Base-by-base conservation (phyloP, 108 stramenopile species). In the Pseudonitzschia multiseries region DNA sequence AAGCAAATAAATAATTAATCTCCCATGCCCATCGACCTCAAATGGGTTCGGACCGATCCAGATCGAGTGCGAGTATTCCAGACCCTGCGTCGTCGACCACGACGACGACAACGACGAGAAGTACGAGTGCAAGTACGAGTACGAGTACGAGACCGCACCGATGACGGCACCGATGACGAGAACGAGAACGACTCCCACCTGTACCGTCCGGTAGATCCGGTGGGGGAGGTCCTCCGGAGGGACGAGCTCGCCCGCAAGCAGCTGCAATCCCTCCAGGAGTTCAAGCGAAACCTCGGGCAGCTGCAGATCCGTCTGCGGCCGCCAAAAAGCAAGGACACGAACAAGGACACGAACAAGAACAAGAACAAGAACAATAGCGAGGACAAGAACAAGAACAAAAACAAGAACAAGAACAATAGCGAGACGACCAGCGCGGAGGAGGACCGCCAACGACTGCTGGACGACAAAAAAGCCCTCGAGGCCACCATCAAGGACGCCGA, bases 1-100 rank as follows among this genome's bases (percentile, higher is more conserved):
- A n/a, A n/a, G n/a, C n/a, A n/a, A n/a, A n/a, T n/a, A n/a, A n/a
- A n/a, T n/a, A n/a, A n/a, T n/a, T n/a, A n/a, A n/a, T n/a, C n/a
- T n/a, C n/a, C 54, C 54, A 79, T 79, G 78, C 57, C 71, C 40
- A 73, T 79, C 59, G 71, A 67, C 41, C 22, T 72, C 8, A 59
- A 72, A 53, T 73, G 67, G 68, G 46, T 72, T 28, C 77, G 77
- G 13, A 41, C 41, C 31, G 50, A 71, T 66, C 70, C 77, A 1
- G 57, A 77, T 28, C 64, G 42, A 46, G 77, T 77, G 0, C 54
- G 64, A 50, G 41, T 65, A 66, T 77, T 70, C 70, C 77, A 77
- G 50, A 8, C 18, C 9, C 42, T 44, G 4, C 51, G 77, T 18
- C 53, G 68, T n/a, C 59, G 51, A 57, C 24, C 20, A 69, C 32